Conservation (phyloP, 2,329 filamentous ascomycete species). For the Fusarium penzigii region DNA sequence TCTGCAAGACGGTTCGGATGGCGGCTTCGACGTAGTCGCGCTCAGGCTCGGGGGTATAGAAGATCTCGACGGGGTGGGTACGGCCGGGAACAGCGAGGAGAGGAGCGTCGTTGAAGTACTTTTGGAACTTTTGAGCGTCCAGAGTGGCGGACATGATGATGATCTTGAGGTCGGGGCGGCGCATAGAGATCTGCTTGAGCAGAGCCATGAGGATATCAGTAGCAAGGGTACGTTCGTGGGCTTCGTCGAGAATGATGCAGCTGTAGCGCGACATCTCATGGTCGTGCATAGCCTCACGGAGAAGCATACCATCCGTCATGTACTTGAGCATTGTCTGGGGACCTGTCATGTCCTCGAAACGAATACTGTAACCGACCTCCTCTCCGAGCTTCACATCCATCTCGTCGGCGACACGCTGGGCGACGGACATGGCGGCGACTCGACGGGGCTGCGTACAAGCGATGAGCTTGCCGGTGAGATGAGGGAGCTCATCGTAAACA, state of each 20-base stretch:
- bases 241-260: conserved; percentile 97
- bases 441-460: conserved; percentile 97
- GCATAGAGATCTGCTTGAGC: conserved; percentile 82
- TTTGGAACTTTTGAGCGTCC: conserved; percentile 96
- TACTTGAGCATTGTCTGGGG: conserved; percentile 94
- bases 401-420: conserved; percentile 95
- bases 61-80: conserved; percentile 96
- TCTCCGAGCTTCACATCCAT: conserved; percentile 91
- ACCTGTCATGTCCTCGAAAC: conserved; percentile 94
- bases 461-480: conserved; percentile 82
- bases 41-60: conserved; percentile 96
- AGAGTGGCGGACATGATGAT: conserved; percentile 99
- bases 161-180: conserved; percentile 89
- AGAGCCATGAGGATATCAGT: conserved; percentile 98
- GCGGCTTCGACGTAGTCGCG: conserved; percentile 96
- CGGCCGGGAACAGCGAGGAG: conserved; percentile 91
- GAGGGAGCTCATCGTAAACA: conserved; percentile 92
- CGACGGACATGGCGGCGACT: conserved; percentile 98
- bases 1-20: conserved; percentile 91
- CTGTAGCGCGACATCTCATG: conserved; percentile 89
- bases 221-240: conserved; percentile 94
- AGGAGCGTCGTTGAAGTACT: conserved; percentile 93
- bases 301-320: conserved; percentile 99
- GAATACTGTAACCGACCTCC: conserved; percentile 97
- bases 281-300: conserved; percentile 96